These are phyloP conservation scores for Hericium coralloides DNA, from an alignment of 768 basidiomycete genomes.

Conservation along the genomic window DNA sequence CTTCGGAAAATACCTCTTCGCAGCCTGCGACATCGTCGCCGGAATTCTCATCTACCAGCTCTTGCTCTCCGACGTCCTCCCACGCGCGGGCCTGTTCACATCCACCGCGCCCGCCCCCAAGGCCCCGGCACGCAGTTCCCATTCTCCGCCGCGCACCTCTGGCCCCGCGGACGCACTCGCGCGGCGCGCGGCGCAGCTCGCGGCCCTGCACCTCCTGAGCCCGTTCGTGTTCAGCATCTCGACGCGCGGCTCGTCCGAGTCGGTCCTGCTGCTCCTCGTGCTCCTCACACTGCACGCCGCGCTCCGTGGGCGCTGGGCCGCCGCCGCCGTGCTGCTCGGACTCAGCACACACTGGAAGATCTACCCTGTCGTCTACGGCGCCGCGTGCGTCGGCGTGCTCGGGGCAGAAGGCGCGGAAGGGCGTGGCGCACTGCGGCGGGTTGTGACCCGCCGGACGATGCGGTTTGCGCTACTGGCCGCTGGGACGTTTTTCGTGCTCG, in stretches of 20 bases:
- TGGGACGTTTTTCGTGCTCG: conserved; percentile 55
- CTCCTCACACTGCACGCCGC: conserved; percentile 58
- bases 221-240: conserved; percentile 95
- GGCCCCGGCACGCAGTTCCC: not conserved
- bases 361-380: conserved; percentile 87
- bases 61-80: conserved; percentile 42
- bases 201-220: conserved; percentile 76
- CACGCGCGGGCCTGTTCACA: conserved; percentile 9
- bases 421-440: conserved; percentile 18
- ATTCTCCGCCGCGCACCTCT: not conserved
- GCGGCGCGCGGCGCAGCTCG: conserved; percentile 43
- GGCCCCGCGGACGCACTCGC: not conserved
- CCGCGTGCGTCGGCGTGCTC: conserved; percentile 60
- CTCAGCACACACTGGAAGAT: conserved; percentile 94
- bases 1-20: conserved; percentile 89
- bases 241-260: conserved; percentile 93
- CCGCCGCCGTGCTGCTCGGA: conserved; percentile 67
- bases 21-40: conserved; percentile 73
- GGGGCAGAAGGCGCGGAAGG: conserved; percentile 10
- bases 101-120: not conserved
- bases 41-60: conserved; percentile 63
- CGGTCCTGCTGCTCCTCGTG: conserved; percentile 73
- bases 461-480: conserved; percentile 66
- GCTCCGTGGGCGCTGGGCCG: conserved; percentile 48
- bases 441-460: conserved; percentile 44